Base-by-base conservation (phyloP, 208 protist genomes). In the Borovskyia barvae region DNA sequence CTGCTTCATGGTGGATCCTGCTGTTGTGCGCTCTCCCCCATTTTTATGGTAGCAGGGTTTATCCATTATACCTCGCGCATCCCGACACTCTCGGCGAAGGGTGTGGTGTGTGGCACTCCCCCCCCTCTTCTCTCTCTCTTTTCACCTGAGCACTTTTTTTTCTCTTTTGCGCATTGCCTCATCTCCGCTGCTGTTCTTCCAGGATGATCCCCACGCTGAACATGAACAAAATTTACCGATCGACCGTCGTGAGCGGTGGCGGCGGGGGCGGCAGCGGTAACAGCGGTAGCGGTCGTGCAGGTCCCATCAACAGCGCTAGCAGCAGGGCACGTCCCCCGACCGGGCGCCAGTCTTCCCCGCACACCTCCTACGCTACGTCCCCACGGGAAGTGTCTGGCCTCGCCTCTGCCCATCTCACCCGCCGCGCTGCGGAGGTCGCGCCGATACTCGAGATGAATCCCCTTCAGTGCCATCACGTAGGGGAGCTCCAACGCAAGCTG, bases 391-490 rank as follows among this genome's bases (percentile, higher is more conserved):
- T 52, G n/a, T 57, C 59, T 14, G 63, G 48, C 43, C 39, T 33
- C 36, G 26, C 59, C 6, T 67, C 57, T 14, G 54, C 56, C n/a
- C 66, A 72, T 39, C 48, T 85, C 45, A 54, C 53, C 29, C 74
- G 65, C 3, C 80, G 84, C 8, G 80, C 84, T 24, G 65, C 66
- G 43, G 77, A 83, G 8, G 75, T 91, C 17, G 55, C 60, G 19
- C 26, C 22, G n/a, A 33, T 87, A 47, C 51, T 92, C 11, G 72
- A 75, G 39, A 76, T 83, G 66, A 82, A 92, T 29, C 56, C 75
- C 15, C 58, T 82, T 46, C 69, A 80, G 30, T 77, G 80, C 63
- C 40, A 61, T 22, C 80, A 80, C 60, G 63, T 83, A n/a, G 47
- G 9, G 2, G 30, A 66, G 9, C 56, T 92, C 37, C 81, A 92